These are phyloP conservation scores for Hygrophila difformis DNA, from an alignment of 257 asterid species.

Conservation along the genomic window DNA sequence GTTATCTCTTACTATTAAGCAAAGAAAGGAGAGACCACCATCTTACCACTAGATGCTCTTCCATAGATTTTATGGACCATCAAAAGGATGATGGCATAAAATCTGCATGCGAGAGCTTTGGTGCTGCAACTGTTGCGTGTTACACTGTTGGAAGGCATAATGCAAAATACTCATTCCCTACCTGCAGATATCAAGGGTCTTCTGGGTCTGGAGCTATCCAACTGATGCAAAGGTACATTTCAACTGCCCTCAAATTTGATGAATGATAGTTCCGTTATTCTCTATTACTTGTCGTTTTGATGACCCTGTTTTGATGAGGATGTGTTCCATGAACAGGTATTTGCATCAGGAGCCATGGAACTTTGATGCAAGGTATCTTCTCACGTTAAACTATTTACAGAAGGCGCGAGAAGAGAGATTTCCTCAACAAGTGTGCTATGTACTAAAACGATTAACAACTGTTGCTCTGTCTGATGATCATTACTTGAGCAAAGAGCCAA, in stretches of 20 bases:
- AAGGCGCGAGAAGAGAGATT: slow-evolving; percentile 67
- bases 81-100: slow-evolving; percentile 38
- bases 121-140: slow-evolving; percentile 86
- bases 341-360: slow-evolving; percentile 97
- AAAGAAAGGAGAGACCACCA: slow-evolving; percentile 58
- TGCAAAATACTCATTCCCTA: slow-evolving; percentile 26
- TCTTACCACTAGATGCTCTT: slow-evolving; percentile 60
- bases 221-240: slow-evolving; percentile 58
- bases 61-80: slow-evolving; percentile 33
- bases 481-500: slow-evolving; percentile 19
- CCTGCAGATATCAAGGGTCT: slow-evolving; percentile 38
- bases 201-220: slow-evolving; percentile 35
- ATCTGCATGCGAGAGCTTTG: slow-evolving; percentile 63
- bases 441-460: slow-evolving; percentile 49
- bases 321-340: slow-evolving; percentile 36
- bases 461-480: slow-evolving; percentile 46
- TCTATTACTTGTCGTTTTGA: no score
- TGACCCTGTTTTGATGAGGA: slow-evolving; percentile 9
- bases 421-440: slow-evolving; percentile 50
- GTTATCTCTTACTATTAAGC: slow-evolving; percentile 64
- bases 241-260: no score
- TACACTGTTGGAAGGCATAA: slow-evolving; percentile 31
- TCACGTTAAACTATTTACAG: slow-evolving; percentile 59
- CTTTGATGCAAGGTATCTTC: slow-evolving; percentile 60
- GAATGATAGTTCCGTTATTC: no score